phyloP scores from a whole-genome alignment of 2,329 filamentous ascomycete genomes.

The Pleoardoris graminearum region DNA sequence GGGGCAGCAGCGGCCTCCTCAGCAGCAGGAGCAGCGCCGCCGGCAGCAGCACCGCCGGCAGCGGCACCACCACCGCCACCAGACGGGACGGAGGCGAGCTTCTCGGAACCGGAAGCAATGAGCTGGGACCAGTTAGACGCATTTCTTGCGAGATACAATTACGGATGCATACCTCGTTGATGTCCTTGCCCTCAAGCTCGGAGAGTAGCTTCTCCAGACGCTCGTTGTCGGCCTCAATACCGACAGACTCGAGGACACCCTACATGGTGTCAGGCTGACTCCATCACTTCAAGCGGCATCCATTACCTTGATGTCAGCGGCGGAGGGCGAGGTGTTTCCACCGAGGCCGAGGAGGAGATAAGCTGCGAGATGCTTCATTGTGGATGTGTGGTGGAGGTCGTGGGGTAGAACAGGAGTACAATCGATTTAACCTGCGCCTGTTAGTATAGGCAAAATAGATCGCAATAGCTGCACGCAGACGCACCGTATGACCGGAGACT shows the following conservation, averaged over 20 bases:
- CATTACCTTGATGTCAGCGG: slow-evolving; percentile 67
- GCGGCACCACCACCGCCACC: slow-evolving; percentile 76
- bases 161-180: slow-evolving; percentile 75
- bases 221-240: slow-evolving; percentile 86
- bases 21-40: slow-evolving; percentile 61
- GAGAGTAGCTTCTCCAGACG: slow-evolving; percentile 84
- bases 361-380: slow-evolving; percentile 99
- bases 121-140: slow-evolving; percentile 61
- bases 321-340: slow-evolving; percentile 88
- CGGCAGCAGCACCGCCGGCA: slow-evolving; percentile 65
- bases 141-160: slow-evolving; percentile 30
- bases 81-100: slow-evolving; percentile 97
- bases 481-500: slow-evolving; percentile 98
- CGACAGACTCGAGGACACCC: slow-evolving; percentile 89
- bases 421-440: slow-evolving; percentile 71
- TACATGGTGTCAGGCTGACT: slow-evolving; percentile 40
- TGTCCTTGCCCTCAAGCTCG: slow-evolving; percentile 88
- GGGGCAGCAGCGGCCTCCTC: slow-evolving; percentile 59
- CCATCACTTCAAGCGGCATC: neutral
- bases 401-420: slow-evolving; percentile 79
- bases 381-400: slow-evolving; percentile 49
- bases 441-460: slow-evolving; percentile 21
- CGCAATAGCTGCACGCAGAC: slow-evolving; percentile 3
- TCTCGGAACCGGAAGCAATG: slow-evolving; percentile 84
- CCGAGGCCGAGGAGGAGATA: slow-evolving; percentile 96